phyloP scores from a whole-genome alignment of 1,139 yeast species.

The Yamadazyma spencermartinsiae region DNA sequence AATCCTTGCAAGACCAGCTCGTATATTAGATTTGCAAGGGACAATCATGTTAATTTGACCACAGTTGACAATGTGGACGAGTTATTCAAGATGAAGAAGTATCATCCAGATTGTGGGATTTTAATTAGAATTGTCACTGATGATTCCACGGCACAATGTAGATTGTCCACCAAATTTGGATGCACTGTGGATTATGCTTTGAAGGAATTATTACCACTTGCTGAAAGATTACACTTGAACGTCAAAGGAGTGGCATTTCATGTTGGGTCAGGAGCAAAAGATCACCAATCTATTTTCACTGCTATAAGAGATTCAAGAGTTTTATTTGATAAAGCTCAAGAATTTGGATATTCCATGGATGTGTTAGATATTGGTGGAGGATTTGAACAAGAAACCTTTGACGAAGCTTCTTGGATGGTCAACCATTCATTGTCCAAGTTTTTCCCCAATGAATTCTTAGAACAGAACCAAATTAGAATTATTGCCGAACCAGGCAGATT shows the following conservation, averaged over 20 bases:
- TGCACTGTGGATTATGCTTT: conserved; percentile 62
- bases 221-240: conserved; percentile 59
- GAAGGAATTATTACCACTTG: conserved; percentile 56
- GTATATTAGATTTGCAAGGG: conserved; percentile 69
- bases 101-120: conserved; percentile 69
- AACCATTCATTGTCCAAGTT: conserved; percentile 53
- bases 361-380: conserved; percentile 94
- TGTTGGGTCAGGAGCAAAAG: conserved; percentile 92
- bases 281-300: conserved; percentile 62
- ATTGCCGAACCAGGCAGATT: conserved; percentile 97
- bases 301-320: conserved; percentile 73
- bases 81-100: conserved; percentile 65
- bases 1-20: conserved; percentile 91
- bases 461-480: conserved; percentile 44
- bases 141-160: conserved; percentile 85
- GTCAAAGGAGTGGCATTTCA: conserved; percentile 92
- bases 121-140: conserved; percentile 86
- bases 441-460: conserved; percentile 49
- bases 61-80: conserved; percentile 92
- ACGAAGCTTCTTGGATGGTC: conserved; percentile 59
- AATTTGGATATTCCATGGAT: conserved; percentile 47
- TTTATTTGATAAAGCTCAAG: conserved; percentile 64
- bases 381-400: conserved; percentile 69
- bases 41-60: conserved; percentile 60
- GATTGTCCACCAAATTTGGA: conserved; percentile 87